phyloP scores from a whole-genome alignment of 2,329 filamentous ascomycete genomes.

The Alternaria brassicicola region DNA sequence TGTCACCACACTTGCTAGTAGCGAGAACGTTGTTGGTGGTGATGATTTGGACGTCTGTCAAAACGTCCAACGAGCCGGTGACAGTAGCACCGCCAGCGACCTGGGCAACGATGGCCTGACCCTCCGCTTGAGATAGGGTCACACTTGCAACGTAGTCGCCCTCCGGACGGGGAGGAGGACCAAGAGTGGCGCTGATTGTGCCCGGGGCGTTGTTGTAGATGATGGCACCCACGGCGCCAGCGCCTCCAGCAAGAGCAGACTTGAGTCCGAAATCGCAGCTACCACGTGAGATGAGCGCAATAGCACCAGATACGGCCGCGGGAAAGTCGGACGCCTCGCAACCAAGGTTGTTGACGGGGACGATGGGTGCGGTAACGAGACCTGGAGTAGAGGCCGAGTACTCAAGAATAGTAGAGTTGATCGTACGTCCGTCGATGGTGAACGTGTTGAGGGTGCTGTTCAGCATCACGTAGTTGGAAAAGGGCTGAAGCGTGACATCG shows the following conservation, averaged over 20 bases:
- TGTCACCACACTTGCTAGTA: slow-evolving; percentile 45
- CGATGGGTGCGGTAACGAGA: slow-evolving; percentile 32
- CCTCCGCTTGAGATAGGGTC: slow-evolving; percentile 66
- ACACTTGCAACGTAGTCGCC: slow-evolving; percentile 69
- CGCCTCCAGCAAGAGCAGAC: slow-evolving; percentile 68
- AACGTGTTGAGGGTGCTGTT: slow-evolving; percentile 31
- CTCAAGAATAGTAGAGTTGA: slow-evolving; percentile 24
- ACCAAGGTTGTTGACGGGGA: slow-evolving; percentile 39
- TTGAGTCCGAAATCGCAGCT: slow-evolving; percentile 75
- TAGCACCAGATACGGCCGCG: slow-evolving; percentile 62
- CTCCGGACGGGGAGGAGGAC: slow-evolving; percentile 60
- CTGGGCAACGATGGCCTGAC: slow-evolving; percentile 55
- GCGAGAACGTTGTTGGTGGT: slow-evolving; percentile 54
- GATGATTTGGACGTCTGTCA: slow-evolving; percentile 54
- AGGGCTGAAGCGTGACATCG: slow-evolving; percentile 42
- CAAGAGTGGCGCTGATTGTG: slow-evolving; percentile 66
- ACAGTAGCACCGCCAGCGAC: slow-evolving; percentile 55
- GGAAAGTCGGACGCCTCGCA: slow-evolving; percentile 65
- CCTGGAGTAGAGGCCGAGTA: slow-evolving; percentile 33
- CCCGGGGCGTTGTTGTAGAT: slow-evolving; percentile 76
- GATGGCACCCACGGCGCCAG: slow-evolving; percentile 72
- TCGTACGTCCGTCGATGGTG: slow-evolving; percentile 20
- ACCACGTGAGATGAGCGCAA: slow-evolving; percentile 74
- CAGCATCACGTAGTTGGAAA: slow-evolving; percentile 28
- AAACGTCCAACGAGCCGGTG: slow-evolving; percentile 50